These are phyloP conservation scores for Globisporangium abappressorium DNA, from an alignment of 352 stramenopile species.

Conservation along the genomic window DNA sequence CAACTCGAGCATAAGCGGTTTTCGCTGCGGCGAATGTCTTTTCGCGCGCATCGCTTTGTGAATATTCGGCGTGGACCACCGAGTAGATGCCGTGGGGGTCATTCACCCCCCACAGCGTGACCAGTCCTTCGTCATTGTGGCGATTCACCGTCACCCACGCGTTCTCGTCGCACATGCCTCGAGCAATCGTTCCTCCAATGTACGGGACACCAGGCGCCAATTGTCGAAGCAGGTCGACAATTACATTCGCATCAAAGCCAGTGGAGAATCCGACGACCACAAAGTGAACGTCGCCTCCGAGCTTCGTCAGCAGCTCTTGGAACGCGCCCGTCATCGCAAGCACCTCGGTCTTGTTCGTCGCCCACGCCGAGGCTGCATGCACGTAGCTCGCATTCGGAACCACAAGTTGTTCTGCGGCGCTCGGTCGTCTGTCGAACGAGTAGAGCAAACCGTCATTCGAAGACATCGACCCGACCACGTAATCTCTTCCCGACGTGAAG, in stretches of 20 bases:
- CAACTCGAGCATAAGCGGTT: constrained; percentile 52
- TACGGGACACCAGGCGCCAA: constrained; percentile 77
- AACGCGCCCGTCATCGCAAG: constrained; percentile 76
- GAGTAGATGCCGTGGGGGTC: constrained; percentile 81
- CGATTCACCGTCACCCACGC: constrained; percentile 87
- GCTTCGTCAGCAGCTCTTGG: constrained; percentile 76
- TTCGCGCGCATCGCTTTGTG: constrained; percentile 71
- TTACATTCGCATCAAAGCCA: constrained; percentile 69
- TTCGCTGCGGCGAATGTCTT: constrained; percentile 77
- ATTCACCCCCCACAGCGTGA: constrained; percentile 86
- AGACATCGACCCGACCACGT: constrained; percentile 19
- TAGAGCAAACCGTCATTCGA: constrained; percentile 33
- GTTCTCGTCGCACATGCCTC: constrained; percentile 85
- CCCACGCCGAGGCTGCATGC: constrained; percentile 66
- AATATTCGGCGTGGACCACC: constrained; percentile 78
- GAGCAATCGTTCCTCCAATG: constrained; percentile 80
- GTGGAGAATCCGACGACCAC: constrained; percentile 85
- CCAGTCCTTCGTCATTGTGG: constrained; percentile 76
- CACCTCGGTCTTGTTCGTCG: constrained; percentile 68
- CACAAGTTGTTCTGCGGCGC: constrained; percentile 48
- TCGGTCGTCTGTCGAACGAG: constrained; percentile 39
- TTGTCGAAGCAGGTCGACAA: constrained; percentile 71
- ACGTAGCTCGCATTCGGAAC: constrained; percentile 62
- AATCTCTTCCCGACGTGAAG: constrained; percentile 10
- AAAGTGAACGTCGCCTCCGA: constrained; percentile 78